Evolutionary conservation across 805 yeast species (phyloP).

Genomic region (Ogataea chonburiensis): DNA sequence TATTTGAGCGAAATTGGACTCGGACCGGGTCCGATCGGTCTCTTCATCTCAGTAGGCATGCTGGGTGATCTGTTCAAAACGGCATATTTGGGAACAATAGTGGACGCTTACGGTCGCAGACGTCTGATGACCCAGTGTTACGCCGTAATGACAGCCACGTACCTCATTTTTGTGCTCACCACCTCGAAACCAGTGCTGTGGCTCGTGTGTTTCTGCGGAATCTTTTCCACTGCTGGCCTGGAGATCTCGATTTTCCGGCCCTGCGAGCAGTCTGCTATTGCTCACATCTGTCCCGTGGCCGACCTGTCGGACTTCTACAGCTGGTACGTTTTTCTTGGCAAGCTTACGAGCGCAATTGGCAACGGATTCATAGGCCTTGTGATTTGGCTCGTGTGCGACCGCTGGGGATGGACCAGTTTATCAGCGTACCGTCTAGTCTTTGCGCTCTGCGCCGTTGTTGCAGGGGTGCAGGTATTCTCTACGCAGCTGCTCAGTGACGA

Average conservation of each 20-base stretch:
- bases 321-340: constrained; percentile 54
- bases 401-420: constrained; percentile 23
- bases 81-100: constrained; percentile 43
- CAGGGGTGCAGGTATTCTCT: constrained; percentile 15
- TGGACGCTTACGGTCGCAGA: constrained; percentile 49
- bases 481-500: constrained; percentile 10
- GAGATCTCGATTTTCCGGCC: constrained; percentile 61
- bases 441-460: constrained; percentile 27
- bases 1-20: constrained; percentile 44
- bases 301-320: constrained; percentile 54
- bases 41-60: constrained; percentile 47
- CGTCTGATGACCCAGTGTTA: constrained; percentile 41
- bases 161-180: constrained; percentile 37
- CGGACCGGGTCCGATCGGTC: constrained; percentile 44
- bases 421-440: constrained; percentile 36
- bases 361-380: constrained; percentile 40
- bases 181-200: constrained; percentile 37
- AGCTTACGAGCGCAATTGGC: constrained; percentile 47
- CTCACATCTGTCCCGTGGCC: constrained; percentile 42
- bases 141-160: constrained; percentile 43
- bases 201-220: constrained; percentile 44
- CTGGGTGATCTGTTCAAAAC: constrained; percentile 53
- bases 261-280: constrained; percentile 53
- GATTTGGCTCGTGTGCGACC: constrained; percentile 23
- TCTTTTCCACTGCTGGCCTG: constrained; percentile 57